phyloP scores from a whole-genome alignment of 1,139 yeast genomes.

The Protomyces arabidopsidicola region DNA sequence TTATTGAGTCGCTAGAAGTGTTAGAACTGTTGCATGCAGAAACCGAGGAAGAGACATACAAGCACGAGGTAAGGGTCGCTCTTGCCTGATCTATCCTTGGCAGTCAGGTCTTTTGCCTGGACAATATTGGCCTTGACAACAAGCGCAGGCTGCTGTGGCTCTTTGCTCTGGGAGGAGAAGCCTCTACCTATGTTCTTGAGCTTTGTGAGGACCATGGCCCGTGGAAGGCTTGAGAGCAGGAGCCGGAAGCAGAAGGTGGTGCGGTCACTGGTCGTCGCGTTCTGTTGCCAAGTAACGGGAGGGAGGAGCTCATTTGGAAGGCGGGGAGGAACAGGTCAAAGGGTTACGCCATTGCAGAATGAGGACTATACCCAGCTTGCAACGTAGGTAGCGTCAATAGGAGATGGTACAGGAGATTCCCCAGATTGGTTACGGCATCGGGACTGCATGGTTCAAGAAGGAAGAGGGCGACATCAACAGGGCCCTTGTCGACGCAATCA shows the following conservation, averaged over 20 bases:
- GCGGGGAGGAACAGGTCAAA: no score
- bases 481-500: conserved; percentile 49
- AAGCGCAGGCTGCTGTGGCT: background rate
- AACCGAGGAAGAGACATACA: background rate
- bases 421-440: conserved; percentile 59
- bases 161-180: background rate
- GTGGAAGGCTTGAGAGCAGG: background rate
- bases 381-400: background rate
- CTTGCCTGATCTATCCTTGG: conserved; percentile 32
- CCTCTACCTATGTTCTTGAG: background rate
- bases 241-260: background rate
- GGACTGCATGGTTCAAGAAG: conserved; percentile 44
- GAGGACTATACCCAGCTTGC: background rate
- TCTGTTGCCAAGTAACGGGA: background rate
- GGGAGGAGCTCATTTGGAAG: background rate
- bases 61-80: conserved; percentile 32
- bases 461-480: conserved; percentile 38
- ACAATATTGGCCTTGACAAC: background rate
- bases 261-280: background rate
- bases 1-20: conserved; percentile 35
- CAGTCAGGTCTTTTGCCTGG: conserved; percentile 33
- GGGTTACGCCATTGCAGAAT: no score
- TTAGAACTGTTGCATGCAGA: conserved; percentile 34
- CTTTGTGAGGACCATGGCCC: background rate
- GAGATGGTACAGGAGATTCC: conserved; percentile 40